A percentile compares a stretch with the other conserved stretches of the same genome.
These are phyloP conservation scores for Mortierella hygrophila DNA, from an alignment of 192 early-diverging fungal genomes.

Conservation along the genomic window DNA sequence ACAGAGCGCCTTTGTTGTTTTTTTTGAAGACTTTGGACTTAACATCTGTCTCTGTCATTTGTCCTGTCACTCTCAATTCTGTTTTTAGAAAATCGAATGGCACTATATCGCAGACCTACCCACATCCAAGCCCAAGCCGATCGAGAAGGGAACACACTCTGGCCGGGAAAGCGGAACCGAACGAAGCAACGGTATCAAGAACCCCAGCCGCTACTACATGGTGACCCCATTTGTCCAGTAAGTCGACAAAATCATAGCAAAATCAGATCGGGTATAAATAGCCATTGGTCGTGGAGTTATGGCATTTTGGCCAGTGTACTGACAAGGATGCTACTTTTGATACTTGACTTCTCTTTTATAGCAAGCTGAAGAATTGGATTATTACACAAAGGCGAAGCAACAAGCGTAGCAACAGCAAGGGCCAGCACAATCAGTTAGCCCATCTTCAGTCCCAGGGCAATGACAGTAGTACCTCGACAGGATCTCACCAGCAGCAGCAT, in stretches of 20 bases:
- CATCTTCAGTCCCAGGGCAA: conserved; percentile 26
- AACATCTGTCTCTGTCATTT: neutral
- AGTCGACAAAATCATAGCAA: neutral
- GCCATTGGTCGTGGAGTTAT: neutral
- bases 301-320: neutral
- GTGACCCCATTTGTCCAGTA: conserved; percentile 80
- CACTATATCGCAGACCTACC: conserved; percentile 75
- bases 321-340: neutral
- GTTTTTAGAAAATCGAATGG: conserved; percentile 74
- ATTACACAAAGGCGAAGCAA: conserved; percentile 24
- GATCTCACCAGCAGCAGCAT: conserved; percentile 9
- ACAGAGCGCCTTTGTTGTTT: neutral
- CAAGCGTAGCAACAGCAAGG: conserved; percentile 29
- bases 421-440: conserved; percentile 1
- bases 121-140: conserved; percentile 57
- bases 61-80: neutral
- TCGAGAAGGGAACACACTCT: conserved; percentile 40
- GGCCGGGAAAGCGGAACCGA: conserved; percentile 53
- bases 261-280: neutral
- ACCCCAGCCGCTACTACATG: conserved; percentile 74
- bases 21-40: neutral
- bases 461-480: conserved; percentile 9
- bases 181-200: conserved; percentile 50
- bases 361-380: conserved; percentile 54
- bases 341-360: neutral